Percentiles rank a stretch among this genome's conserved stretches.
Conservation (phyloP, 129 eudicot species). For the Lonicera japonica region DNA sequence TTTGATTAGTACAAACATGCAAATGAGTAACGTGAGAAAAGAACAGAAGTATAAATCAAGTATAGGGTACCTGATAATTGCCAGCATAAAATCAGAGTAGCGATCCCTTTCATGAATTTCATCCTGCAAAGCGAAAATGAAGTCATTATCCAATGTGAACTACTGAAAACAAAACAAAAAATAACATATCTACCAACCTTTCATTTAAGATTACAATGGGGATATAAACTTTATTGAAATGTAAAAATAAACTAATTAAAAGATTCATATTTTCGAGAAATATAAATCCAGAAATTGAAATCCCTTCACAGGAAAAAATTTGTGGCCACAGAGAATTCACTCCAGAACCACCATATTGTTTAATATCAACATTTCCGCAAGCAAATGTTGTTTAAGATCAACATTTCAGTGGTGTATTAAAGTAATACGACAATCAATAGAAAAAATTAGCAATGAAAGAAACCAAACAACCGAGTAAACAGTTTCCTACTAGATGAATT, state of each 20-base stretch:
- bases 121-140: conserved; percentile 50
- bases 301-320: neutral
- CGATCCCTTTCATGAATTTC: conserved; percentile 99
- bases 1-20: no score
- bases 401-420: no score
- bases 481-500: neutral
- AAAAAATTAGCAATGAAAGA: neutral
- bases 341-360: neutral
- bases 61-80: conserved; percentile 69
- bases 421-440: neutral
- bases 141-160: neutral
- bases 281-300: neutral
- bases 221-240: neutral
- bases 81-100: conserved; percentile 83
- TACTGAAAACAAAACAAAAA: neutral
- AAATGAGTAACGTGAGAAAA: no score
- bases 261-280: neutral
- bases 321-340: no score
- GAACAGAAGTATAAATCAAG: neutral
- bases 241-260: no score
- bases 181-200: neutral
- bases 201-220: neutral
- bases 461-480: neutral
- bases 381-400: neutral
- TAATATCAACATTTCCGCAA: no score